These are phyloP conservation scores for Citrus reticulata DNA, from an alignment of 345 rosid genomes.

Conservation along the genomic window DNA sequence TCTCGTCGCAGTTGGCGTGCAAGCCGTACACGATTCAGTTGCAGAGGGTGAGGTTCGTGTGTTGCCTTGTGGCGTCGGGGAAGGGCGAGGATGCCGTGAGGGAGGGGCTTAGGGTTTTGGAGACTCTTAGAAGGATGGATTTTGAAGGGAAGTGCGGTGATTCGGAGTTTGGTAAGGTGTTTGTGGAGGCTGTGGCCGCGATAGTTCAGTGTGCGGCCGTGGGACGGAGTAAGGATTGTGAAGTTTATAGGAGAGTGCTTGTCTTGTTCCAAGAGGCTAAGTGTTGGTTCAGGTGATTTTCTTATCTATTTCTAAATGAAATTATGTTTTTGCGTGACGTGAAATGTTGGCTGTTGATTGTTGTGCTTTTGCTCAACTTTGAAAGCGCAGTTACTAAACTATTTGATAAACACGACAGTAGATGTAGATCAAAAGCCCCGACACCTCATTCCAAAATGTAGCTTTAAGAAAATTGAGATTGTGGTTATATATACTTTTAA, in stretches of 20 bases:
- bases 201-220: slow-evolving; percentile 51
- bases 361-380: neutral
- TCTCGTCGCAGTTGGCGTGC: slow-evolving; percentile 67
- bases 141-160: slow-evolving; percentile 26
- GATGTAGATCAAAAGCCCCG: neutral
- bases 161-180: slow-evolving; percentile 42
- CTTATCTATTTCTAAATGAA: neutral
- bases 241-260: slow-evolving; percentile 37
- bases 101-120: slow-evolving; percentile 53
- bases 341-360: neutral
- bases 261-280: slow-evolving; percentile 55
- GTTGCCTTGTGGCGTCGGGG: slow-evolving; percentile 55
- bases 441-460: too few relatives aligned
- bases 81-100: slow-evolving; percentile 33
- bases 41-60: slow-evolving; percentile 51
- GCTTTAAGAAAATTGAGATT: neutral
- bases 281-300: slow-evolving; percentile 65
- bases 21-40: slow-evolving; percentile 50
- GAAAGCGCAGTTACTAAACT: neutral
- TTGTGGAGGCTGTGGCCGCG: slow-evolving; percentile 51
- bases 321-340: neutral
- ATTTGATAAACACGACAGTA: neutral
- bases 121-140: slow-evolving; percentile 36
- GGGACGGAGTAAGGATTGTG: slow-evolving; percentile 35
- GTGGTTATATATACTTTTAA: neutral